Evolutionary conservation across 768 basidiomycete genomes (phyloP), one percentile per base, ranked within the genome.

Genomic region (Termitomyces sp.): DNA sequence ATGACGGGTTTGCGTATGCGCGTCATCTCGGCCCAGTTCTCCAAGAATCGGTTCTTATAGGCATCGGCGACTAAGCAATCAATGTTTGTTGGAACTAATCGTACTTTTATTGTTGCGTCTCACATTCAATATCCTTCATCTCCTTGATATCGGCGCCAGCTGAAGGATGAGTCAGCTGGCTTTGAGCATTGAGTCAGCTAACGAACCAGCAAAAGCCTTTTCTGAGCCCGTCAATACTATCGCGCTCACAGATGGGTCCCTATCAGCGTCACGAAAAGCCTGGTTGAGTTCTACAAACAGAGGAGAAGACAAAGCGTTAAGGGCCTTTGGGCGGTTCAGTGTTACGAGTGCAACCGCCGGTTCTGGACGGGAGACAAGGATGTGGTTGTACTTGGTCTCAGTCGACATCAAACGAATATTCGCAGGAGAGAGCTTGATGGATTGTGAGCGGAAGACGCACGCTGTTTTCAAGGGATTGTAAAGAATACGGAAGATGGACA

Each of bases 101-200:
- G 3, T 22, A 42, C 36, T 59, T 9, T 56, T 22, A 12, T 20
- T 24, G 52, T 31, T 34, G 5, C 44, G 7, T 72, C 84, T 67
- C 66, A 94, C 93, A 97, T 58, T 86, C 76, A 74, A 94, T 94
- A 74, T 95, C 92, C 72, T 94, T 94, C 96, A 98, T 98, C 74
- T 98, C 94, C 76, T 97, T 98, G 74, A 99, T 98, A 72, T 99
- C 96, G 22, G 96, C 96, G 3, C 96, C 94, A 65, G 94, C 94
- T 94, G 63, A 2, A 34, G 36, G 46, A 22, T 58, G 24, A 56
- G 13, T 50, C 50, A 32, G 55, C 18, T 56, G 50, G 24, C 36
- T n/a, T 24, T 22, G 31, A 22, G 49, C 18, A 42, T 8, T 3
- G 42, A 50, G 22, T 47, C 56, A 13, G 55, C 27, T 46, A 16